A percentile compares a stretch with the other conserved stretches of the same genome.
These are phyloP conservation scores for Sarcocystis neurona DNA, from an alignment of 169 alveolate genomes.

Conservation along the genomic window DNA sequence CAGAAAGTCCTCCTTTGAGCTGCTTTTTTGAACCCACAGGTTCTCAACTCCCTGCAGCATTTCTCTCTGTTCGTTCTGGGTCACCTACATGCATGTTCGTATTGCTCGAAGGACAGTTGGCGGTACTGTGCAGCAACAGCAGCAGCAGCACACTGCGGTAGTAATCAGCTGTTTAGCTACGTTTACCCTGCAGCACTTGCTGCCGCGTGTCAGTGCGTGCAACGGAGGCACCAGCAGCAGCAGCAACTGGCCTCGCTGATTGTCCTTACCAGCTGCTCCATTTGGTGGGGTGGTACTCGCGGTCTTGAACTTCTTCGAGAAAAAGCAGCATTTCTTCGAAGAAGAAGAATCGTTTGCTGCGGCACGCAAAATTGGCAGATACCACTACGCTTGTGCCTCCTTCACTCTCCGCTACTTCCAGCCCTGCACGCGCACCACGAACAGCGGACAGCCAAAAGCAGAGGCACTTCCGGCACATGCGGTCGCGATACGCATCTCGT, in stretches of 20 bases:
- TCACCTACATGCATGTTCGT: too few relatives aligned
- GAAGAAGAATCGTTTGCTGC: background rate
- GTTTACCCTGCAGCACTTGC: too few relatives aligned
- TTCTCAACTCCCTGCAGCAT: too few relatives aligned
- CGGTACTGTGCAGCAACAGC: too few relatives aligned
- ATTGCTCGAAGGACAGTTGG: too few relatives aligned
- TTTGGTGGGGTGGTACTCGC: slow-evolving; percentile 35
- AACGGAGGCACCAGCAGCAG: background rate
- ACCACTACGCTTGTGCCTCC: background rate
- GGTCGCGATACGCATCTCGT: too few relatives aligned
- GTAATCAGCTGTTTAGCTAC: too few relatives aligned
- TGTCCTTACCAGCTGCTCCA: slow-evolving; percentile 36
- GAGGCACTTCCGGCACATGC: background rate
- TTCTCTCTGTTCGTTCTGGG: too few relatives aligned
- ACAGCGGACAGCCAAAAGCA: background rate
- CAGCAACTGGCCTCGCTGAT: background rate
- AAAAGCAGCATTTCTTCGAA: background rate
- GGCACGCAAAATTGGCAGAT: background rate
- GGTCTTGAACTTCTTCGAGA: background rate
- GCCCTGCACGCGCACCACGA: background rate
- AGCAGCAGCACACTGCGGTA: too few relatives aligned
- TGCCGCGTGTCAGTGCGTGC: too few relatives aligned
- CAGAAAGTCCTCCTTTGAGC: too few relatives aligned
- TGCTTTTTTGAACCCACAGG: too few relatives aligned
- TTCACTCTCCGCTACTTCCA: slow-evolving; percentile 8